phyloP scores from a whole-genome alignment of 805 yeast species.

The Metschnikowia orientalis region DNA sequence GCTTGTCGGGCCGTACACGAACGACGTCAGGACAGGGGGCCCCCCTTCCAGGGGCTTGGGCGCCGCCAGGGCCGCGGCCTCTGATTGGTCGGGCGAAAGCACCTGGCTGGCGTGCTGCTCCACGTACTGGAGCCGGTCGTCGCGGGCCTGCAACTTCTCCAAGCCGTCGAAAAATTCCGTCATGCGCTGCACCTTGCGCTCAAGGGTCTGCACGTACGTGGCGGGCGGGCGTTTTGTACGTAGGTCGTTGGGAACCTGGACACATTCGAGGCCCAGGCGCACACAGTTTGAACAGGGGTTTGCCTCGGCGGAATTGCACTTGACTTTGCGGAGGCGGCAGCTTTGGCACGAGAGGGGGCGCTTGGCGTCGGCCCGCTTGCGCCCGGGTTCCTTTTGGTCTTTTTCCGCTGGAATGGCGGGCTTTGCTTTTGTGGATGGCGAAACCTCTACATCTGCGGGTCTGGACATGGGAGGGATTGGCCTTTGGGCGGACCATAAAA shows the following conservation, averaged over 20 bases:
- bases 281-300: conserved; percentile 48
- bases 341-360: conserved; percentile 32
- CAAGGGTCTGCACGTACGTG: conserved; percentile 46
- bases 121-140: conserved; percentile 20
- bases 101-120: conserved; percentile 18
- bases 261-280: conserved; percentile 41
- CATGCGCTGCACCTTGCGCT: conserved; percentile 25
- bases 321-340: conserved; percentile 41
- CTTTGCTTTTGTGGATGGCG: background rate
- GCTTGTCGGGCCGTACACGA: conserved; percentile 41
- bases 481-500: too few relatives aligned
- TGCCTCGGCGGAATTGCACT: conserved; percentile 39
- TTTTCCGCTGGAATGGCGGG: background rate
- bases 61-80: conserved; percentile 18
- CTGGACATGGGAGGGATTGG: conserved; percentile 6
- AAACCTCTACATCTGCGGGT: conserved; percentile 2
- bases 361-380: conserved; percentile 1
- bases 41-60: background rate
- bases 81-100: conserved; percentile 20
- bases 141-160: conserved; percentile 19
- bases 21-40: conserved; percentile 1
- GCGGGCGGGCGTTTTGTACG: conserved; percentile 49
- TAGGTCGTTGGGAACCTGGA: conserved; percentile 45
- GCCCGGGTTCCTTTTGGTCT: conserved; percentile 1
- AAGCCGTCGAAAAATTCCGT: conserved; percentile 24